Evolutionary conservation across 2,329 filamentous ascomycete species (phyloP).

Genomic region (Tolypocladium tundrense): DNA sequence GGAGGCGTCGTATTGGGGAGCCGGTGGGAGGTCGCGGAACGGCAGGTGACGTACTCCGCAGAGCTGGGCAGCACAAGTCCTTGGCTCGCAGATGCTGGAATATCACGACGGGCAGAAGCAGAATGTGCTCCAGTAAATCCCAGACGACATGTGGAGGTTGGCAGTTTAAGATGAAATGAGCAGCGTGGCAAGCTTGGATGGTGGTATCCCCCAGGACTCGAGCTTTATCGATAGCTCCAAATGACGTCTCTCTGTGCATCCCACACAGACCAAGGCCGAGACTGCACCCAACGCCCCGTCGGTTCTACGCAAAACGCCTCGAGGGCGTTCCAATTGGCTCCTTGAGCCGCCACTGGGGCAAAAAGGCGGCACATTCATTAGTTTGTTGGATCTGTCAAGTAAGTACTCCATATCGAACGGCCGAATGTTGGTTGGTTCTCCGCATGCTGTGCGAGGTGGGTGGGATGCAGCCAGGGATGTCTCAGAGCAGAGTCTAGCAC

Average conservation of each 20-base stretch:
- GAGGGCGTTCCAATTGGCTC: neutral
- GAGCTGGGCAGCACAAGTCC: neutral
- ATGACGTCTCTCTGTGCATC: neutral
- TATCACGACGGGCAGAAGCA: neutral
- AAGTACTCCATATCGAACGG: neutral
- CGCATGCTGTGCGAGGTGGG: neutral
- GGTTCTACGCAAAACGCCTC: neutral
- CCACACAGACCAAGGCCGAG: neutral
- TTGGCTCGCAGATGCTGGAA: neutral
- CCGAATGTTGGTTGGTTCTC: neutral
- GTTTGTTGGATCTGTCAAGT: neutral
- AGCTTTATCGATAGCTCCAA: slow-evolving; percentile 1
- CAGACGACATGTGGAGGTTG: neutral
- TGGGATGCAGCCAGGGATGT: neutral
- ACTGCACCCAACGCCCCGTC: neutral
- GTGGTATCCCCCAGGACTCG: neutral
- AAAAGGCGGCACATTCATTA: neutral
- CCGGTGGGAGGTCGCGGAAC: neutral
- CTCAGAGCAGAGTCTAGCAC: neutral
- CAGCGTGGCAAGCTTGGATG: neutral
- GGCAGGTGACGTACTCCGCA: neutral
- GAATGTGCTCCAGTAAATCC: neutral
- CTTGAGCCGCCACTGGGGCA: neutral
- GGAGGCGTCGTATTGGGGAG: neutral
- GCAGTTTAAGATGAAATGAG: neutral